A percentile compares a stretch with the other conserved stretches of the same genome.
Evolutionary conservation across 352 stramenopile species (phyloP).

Genomic region (Phytophthora citrophthora): DNA sequence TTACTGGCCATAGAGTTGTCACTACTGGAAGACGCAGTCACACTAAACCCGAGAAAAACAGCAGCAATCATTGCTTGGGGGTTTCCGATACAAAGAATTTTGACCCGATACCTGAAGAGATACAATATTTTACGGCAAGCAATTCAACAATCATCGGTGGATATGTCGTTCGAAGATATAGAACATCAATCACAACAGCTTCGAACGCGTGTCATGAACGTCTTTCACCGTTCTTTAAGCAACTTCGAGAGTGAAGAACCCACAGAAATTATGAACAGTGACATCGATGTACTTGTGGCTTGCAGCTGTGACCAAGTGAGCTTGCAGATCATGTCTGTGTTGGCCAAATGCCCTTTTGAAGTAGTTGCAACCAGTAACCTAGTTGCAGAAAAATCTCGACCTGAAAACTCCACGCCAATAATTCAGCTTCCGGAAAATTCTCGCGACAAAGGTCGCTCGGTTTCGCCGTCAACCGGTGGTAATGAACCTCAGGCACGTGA

Average conservation of each 20-base stretch:
- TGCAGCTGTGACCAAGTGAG: slow-evolving; percentile 27
- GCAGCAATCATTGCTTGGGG: slow-evolving; percentile 38
- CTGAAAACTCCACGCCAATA: not conserved
- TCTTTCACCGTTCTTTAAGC: slow-evolving; percentile 4
- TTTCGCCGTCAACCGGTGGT: not conserved
- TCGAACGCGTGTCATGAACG: slow-evolving; percentile 25
- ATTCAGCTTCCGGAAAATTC: not conserved
- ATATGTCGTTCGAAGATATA: slow-evolving; percentile 21
- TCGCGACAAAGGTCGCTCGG: not conserved
- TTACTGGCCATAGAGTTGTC: slow-evolving; percentile 40
- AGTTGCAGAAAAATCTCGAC: not conserved
- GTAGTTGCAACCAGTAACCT: not conserved
- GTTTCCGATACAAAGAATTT: slow-evolving; percentile 34
- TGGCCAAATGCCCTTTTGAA: slow-evolving; percentile 11
- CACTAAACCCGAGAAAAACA: slow-evolving; percentile 33
- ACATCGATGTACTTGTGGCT: slow-evolving; percentile 24
- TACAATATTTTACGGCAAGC: slow-evolving; percentile 34
- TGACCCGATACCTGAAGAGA: slow-evolving; percentile 39
- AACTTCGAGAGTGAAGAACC: slow-evolving; percentile 9
- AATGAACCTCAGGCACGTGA: not conserved
- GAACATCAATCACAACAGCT: slow-evolving; percentile 35
- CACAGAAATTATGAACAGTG: not conserved
- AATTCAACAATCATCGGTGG: slow-evolving; percentile 7
- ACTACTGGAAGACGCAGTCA: slow-evolving; percentile 43
- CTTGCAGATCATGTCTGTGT: slow-evolving; percentile 24